These are phyloP conservation scores for Gossypium turneri DNA, from an alignment of 345 rosid genomes.

Conservation along the genomic window DNA sequence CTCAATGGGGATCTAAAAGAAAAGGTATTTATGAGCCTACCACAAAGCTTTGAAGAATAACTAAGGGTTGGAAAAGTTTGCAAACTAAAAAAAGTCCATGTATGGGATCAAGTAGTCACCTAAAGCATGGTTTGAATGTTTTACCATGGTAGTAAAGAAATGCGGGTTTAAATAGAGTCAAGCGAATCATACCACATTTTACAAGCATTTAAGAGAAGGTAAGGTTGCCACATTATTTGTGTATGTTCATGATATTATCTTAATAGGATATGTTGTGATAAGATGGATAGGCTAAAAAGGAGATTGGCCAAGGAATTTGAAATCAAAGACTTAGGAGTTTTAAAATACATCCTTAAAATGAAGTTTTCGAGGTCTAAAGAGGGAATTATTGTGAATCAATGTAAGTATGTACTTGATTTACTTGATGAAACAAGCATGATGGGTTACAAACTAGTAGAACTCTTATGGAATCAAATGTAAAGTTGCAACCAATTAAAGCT, in stretches of 20 bases:
- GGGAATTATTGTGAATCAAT: not conserved
- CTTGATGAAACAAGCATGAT: not conserved
- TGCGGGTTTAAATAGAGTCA: not conserved
- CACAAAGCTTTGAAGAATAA: not conserved
- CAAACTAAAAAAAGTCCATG: not conserved
- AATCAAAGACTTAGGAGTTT: too few relatives aligned
- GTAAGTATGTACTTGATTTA: too few relatives aligned
- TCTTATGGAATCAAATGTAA: not conserved
- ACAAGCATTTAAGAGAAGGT: not conserved
- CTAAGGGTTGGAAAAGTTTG: not conserved
- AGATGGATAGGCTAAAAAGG: too few relatives aligned
- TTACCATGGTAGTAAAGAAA: not conserved
- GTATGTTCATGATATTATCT: not conserved
- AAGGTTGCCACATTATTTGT: not conserved
- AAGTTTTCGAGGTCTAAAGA: not conserved
- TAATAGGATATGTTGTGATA: not conserved
- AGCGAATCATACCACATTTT: not conserved
- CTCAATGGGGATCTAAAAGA: not conserved
- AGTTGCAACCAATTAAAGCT: not conserved
- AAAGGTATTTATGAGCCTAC: too few relatives aligned
- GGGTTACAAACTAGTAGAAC: not conserved
- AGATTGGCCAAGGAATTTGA: not conserved
- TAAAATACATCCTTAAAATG: not conserved
- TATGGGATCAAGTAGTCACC: not conserved
- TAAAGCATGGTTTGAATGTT: not conserved